Percentiles rank a stretch among this genome's conserved stretches.
These are phyloP conservation scores for Didymella exigua DNA, from an alignment of 2,329 filamentous ascomycete genomes.

Conservation along the genomic window DNA sequence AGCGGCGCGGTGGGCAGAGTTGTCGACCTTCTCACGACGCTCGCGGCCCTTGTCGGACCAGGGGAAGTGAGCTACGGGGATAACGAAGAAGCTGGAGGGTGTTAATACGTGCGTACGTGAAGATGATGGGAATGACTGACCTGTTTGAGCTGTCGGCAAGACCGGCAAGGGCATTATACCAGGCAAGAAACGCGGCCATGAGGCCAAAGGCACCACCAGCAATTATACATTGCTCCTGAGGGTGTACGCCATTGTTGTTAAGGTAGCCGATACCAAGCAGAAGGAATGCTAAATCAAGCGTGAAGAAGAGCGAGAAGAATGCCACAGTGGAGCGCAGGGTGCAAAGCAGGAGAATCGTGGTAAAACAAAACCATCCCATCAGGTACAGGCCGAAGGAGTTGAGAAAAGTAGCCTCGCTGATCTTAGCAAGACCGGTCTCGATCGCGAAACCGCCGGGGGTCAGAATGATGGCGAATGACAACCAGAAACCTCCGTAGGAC, in stretches of 20 bases:
- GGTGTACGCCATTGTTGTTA: slow-evolving; percentile 48
- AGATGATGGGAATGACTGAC: slow-evolving; percentile 28
- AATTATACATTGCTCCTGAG: slow-evolving; percentile 54
- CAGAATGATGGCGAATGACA: slow-evolving; percentile 64
- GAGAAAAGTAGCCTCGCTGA: slow-evolving; percentile 50
- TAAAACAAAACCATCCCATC: slow-evolving; percentile 66
- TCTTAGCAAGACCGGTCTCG: slow-evolving; percentile 48
- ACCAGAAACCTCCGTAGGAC: slow-evolving; percentile 68
- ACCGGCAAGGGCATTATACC: slow-evolving; percentile 62
- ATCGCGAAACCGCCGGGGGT: slow-evolving; percentile 60
- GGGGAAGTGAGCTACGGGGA: slow-evolving; percentile 92
- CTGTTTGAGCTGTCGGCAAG: slow-evolving; percentile 61
- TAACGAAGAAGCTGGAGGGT: slow-evolving; percentile 78
- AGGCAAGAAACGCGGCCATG: slow-evolving; percentile 59
- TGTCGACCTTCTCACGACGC: slow-evolving; percentile 48
- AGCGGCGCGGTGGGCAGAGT: slow-evolving; percentile 35
- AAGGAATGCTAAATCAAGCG: slow-evolving; percentile 64
- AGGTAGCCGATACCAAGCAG: slow-evolving; percentile 62
- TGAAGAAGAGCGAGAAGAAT: slow-evolving; percentile 64
- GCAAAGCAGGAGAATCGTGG: slow-evolving; percentile 60
- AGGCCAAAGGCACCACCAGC: slow-evolving; percentile 61
- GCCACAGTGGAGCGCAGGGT: slow-evolving; percentile 64
- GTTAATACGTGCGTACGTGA: slow-evolving; percentile 11
- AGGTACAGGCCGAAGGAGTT: slow-evolving; percentile 64
- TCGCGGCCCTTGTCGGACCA: slow-evolving; percentile 68